Conservation (phyloP, 345 rosid species). For the Clausena lansium region DNA sequence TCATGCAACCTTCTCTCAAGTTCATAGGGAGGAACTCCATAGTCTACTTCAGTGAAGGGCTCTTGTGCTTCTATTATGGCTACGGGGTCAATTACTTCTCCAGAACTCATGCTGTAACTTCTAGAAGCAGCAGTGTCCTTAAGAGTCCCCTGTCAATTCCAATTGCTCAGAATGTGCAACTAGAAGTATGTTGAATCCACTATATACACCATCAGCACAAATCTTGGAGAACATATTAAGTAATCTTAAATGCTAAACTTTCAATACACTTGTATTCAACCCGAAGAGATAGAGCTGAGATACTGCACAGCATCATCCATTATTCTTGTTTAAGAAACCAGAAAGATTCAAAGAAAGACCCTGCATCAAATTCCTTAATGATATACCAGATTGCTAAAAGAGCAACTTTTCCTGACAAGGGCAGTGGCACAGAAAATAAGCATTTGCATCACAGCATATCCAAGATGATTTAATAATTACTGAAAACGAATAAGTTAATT, state of each 20-base stretch:
- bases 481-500: neutral
- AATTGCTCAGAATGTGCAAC: neutral
- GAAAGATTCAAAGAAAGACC: neutral
- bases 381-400: neutral
- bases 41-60: slow-evolving; percentile 8
- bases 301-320: neutral
- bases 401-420: neutral
- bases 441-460: neutral
- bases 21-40: slow-evolving; percentile 64
- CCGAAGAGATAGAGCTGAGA: neutral
- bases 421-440: neutral
- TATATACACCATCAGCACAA: neutral
- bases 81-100: slow-evolving; percentile 38
- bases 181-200: neutral
- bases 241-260: neutral
- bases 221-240: neutral
- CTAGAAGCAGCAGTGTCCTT: slow-evolving; percentile 16
- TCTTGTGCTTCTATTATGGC: slow-evolving; percentile 23
- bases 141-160: slow-evolving; percentile 23
- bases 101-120: slow-evolving; percentile 23
- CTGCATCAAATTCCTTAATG: neutral
- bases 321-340: neutral
- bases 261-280: neutral
- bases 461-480: neutral
- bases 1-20: slow-evolving; percentile 66